Evolutionary conservation across 352 stramenopile species (phyloP).

Genomic region (Phytophthora constricta): DNA sequence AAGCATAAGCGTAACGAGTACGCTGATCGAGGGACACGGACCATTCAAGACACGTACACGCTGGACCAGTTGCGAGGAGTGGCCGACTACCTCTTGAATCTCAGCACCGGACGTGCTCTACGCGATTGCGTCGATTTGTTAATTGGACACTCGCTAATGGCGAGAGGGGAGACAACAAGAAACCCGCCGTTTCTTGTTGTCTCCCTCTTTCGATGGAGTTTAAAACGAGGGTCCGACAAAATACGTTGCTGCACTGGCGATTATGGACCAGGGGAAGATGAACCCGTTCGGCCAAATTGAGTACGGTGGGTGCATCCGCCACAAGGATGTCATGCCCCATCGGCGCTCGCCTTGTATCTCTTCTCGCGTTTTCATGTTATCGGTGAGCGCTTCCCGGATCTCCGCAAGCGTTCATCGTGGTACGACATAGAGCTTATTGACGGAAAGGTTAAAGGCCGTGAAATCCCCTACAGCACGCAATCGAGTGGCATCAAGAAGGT

Average conservation of each 20-base stretch:
- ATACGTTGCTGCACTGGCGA: too few relatives aligned
- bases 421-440: slow-evolving; percentile 12
- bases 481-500: not conserved
- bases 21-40: not conserved
- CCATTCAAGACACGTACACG: not conserved
- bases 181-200: too few relatives aligned
- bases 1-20: not conserved
- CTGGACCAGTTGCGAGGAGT: not conserved
- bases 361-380: slow-evolving; percentile 11
- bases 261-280: slow-evolving; percentile 11
- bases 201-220: too few relatives aligned
- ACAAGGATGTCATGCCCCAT: slow-evolving; percentile 17
- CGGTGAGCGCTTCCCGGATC: not conserved
- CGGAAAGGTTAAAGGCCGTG: not conserved
- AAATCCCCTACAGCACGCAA: not conserved
- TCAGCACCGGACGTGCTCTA: not conserved
- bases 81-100: not conserved
- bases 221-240: too few relatives aligned
- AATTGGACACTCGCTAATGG: not conserved
- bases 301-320: slow-evolving; percentile 15
- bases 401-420: not conserved
- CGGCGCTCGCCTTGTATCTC: slow-evolving; percentile 20
- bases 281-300: slow-evolving; percentile 18
- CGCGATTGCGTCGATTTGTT: not conserved
- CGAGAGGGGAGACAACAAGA: not conserved